Evolutionary conservation across 192 early-diverging fungal species (phyloP), one percentile per base, ranked within the genome.

Genomic region (Lobosporangium transversale): DNA sequence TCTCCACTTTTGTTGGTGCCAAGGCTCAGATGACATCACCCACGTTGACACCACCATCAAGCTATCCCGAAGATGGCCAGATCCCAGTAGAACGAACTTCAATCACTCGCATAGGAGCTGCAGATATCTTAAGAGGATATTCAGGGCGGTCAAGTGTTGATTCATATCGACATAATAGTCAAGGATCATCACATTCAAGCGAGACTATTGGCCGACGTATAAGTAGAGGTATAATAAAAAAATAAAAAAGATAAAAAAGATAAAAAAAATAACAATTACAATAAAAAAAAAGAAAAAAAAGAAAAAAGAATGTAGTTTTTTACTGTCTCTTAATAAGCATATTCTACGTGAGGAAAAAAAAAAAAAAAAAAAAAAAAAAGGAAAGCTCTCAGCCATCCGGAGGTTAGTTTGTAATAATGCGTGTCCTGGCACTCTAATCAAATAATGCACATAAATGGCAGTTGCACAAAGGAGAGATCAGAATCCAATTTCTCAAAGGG

Each of bases 21-120:
- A 75, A 75, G 30, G 70, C 70, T 1, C 70, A 50, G 31, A 55
- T 62, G 6, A 64, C 62, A 18, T 66, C 62, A 0, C 70, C 70
- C 21, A 32, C 70, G 0, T 24, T 75, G 6, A 75, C 70, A 2
- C 63, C 70, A 0, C 70, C 70, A 3, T 32, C 70, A 17, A 17
- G 27, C 0, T 59, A 61, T n/a, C 51, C 70, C 1, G 62, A 75
- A 0, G 57, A 75, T n/a, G 70, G 70, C 4, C 40, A 32, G 26
- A 59, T 73, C 60, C 36, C 53, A 1, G 29, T 58, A 18, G 50
- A 63, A 6, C 14, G 62, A 2, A 55, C 59, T n/a, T 75, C 70
- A 18, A 61, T 15, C 3, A 53, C 43, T 30, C 47, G 43, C 8
- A 65, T 57, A 11, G 49, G 56, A 3, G 48, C 70, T 1, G 70